These are phyloP conservation scores for Trifolium fragiferum DNA, from an alignment of 306 rosid species.

Conservation along the genomic window DNA sequence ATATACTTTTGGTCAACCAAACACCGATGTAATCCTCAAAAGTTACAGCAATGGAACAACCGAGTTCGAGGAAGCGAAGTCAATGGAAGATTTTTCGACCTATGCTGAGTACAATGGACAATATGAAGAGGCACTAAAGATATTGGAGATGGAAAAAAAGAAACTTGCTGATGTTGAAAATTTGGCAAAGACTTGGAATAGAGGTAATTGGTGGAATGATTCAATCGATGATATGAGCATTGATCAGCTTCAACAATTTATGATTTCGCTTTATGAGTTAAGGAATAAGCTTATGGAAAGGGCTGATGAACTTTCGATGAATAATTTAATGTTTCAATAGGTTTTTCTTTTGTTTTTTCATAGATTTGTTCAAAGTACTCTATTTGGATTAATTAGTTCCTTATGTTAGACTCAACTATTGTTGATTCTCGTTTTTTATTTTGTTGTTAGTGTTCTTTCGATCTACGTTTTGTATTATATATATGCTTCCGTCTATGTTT, in stretches of 20 bases:
- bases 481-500: too few species aligned
- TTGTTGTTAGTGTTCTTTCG: not conserved
- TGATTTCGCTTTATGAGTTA: constrained; percentile 45
- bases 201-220: constrained; percentile 52
- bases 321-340: too few species aligned
- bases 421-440: not conserved
- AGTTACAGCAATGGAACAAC: constrained; percentile 34
- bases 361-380: too few species aligned
- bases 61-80: not conserved
- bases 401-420: too few species aligned
- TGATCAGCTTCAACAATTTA: constrained; percentile 44
- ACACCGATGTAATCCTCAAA: constrained; percentile 34
- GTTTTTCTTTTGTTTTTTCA: too few species aligned
- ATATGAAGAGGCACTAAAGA: constrained; percentile 42
- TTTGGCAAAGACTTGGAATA: constrained; percentile 8
- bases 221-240: constrained; percentile 42
- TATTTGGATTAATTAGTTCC: too few species aligned
- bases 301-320: constrained; percentile 13
- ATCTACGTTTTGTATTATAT: not conserved
- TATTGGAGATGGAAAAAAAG: constrained; percentile 47
- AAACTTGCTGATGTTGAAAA: constrained; percentile 14
- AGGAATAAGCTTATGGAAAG: constrained; percentile 42
- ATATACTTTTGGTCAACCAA: constrained; percentile 55
- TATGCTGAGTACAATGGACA: constrained; percentile 35
- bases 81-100: not conserved